These are phyloP conservation scores for Eutrema salsugineum DNA, from an alignment of 441 rosid genomes.

Conservation along the genomic window DNA sequence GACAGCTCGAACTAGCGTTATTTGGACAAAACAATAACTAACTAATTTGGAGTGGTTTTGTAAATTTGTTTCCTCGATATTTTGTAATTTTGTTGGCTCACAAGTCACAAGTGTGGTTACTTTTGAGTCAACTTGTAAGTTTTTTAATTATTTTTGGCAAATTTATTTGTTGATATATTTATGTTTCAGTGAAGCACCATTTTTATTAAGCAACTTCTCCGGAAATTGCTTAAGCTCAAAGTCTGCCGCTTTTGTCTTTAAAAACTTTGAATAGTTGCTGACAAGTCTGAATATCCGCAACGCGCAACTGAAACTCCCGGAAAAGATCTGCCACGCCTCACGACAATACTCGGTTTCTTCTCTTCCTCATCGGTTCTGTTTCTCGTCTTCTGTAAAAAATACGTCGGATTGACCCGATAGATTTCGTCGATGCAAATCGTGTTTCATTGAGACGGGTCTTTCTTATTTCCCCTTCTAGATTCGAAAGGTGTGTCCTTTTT, in stretches of 20 bases:
- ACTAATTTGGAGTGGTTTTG: neutral
- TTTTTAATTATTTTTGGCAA: neutral
- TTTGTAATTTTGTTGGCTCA: neutral
- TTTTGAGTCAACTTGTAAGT: constrained; percentile 8
- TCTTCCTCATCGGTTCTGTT: constrained; percentile 23
- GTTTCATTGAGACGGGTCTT: constrained; percentile 14
- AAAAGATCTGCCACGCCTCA: constrained; percentile 7
- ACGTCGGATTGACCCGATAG: constrained; percentile 2
- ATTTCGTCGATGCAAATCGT: constrained; percentile 21
- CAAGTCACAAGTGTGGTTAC: neutral
- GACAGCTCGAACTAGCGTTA: neutral
- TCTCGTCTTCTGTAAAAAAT: neutral
- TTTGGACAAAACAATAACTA: neutral
- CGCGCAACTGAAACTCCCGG: constrained; percentile 10
- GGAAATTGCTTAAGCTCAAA: constrained; percentile 29
- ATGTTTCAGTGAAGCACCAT: neutral
- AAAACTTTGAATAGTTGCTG: constrained; percentile 32
- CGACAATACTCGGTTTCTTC: constrained; percentile 14
- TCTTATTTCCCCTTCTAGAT: constrained; percentile 11
- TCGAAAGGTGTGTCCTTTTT: constrained; percentile 25
- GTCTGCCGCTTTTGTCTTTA: constrained; percentile 18
- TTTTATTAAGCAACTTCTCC: constrained; percentile 20
- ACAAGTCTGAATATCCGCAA: constrained; percentile 22
- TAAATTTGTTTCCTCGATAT: neutral
- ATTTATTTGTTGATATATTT: neutral